Base-by-base conservation (phyloP, 139 green algal genomes). In the Mychonastes homosphaera region DNA sequence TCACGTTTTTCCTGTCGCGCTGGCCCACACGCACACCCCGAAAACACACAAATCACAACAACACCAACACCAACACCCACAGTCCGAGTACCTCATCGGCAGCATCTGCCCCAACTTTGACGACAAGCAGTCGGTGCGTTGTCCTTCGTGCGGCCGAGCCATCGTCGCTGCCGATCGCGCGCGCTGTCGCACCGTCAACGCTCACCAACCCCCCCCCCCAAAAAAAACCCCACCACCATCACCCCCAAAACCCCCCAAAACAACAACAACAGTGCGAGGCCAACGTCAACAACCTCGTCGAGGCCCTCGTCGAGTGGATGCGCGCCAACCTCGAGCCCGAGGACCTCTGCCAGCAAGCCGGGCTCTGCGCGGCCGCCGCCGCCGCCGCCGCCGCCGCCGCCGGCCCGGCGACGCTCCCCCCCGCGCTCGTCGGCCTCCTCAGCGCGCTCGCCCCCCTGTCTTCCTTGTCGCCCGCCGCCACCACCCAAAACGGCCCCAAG, bases 251-350 rank as follows among this genome's bases (percentile, higher is more conserved):
- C n/a, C n/a, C 41, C 8, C 41, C 9, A 18, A 5, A 18, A 7
- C 41, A 48, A 9, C 23, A 7, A 23, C 7, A 8, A 29, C 61
- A 67, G 61, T 67, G 61, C 53, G 19, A 24, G 16, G 61, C 60
- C 39, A 28, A 61, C 2, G 51, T 67, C 2, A 33, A 26, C 16
- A 51, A 51, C 30, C 50, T 67, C 4, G 40, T 51, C 5, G 50
- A 50, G 13, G 61, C 61, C 9, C 41, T 61, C 6, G 39, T 67
- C 6, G 35, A 67, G 38, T 67, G 61, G 61, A 30, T 67, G 40
- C 40, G 61, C 21, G 36, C 30, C 28, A 59, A 49, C 23, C 40
- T 51, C 1, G 35, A 39, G 21, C 48, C 61, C 16, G 39, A 67
- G 12, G 33, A 18, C 0, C 13, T 67, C 29, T 67, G 61, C 33